Conservation (phyloP, 2,329 filamentous ascomycete genomes). For the Gaeumannomyces sp. region DNA sequence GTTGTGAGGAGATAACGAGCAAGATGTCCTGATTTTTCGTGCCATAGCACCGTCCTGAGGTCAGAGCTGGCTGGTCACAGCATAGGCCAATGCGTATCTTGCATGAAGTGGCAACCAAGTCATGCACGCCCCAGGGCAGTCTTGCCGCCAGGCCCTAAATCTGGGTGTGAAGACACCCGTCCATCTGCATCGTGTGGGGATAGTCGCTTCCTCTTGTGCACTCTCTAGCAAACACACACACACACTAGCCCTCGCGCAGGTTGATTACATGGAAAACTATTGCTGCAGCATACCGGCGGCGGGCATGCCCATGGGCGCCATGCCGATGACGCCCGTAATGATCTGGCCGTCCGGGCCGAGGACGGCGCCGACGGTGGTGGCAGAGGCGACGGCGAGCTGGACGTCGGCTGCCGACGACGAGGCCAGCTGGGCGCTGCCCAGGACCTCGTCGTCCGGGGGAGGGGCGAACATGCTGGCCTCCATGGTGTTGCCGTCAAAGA, state of each 20-base stretch:
- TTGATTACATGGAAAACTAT: not conserved
- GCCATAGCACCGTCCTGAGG: not conserved
- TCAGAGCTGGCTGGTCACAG: not conserved
- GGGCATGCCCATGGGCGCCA: slow-evolving; percentile 2
- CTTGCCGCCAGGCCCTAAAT: not conserved
- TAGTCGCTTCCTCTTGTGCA: not conserved
- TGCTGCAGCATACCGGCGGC: not conserved
- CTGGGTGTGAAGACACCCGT: not conserved
- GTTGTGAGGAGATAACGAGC: not conserved
- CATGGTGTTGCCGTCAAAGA: slow-evolving; percentile 82
- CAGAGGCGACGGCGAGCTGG: not conserved
- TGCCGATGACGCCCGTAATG: not conserved
- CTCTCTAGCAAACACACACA: too few species aligned
- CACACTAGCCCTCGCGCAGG: not conserved
- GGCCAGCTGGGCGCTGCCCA: slow-evolving; percentile 44
- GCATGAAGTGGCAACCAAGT: not conserved
- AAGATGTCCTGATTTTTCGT: not conserved
- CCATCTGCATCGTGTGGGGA: not conserved
- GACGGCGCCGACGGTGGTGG: slow-evolving; percentile 1
- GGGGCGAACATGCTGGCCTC: slow-evolving; percentile 75
- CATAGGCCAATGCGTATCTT: not conserved
- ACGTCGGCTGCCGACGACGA: slow-evolving; percentile 11
- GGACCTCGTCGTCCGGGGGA: slow-evolving; percentile 59
- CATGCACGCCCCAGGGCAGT: not conserved
- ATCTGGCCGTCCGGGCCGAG: slow-evolving; percentile 4